These are phyloP conservation scores for Bacidia rubella DNA, from an alignment of 495 filamentous ascomycete species.

Conservation along the genomic window DNA sequence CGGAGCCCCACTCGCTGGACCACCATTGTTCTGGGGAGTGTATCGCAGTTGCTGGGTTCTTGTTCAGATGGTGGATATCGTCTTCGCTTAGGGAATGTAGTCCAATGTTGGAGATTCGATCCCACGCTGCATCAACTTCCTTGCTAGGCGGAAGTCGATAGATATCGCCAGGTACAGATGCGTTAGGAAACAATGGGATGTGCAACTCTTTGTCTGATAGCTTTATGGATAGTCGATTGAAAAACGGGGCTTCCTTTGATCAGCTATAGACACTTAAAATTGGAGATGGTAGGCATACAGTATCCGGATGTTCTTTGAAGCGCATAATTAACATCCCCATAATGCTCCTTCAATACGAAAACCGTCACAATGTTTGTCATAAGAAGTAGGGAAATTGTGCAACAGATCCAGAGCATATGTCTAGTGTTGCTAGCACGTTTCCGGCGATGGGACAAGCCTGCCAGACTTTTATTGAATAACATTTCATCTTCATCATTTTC, in stretches of 20 bases:
- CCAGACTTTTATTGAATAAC: background rate
- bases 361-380: background rate
- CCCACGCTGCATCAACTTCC: slow-evolving; percentile 30
- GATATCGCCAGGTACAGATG: background rate
- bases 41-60: background rate
- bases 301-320: background rate
- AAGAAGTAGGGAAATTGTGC: background rate
- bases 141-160: slow-evolving; percentile 24
- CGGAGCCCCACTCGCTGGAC: background rate
- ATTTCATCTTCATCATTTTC: background rate
- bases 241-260: background rate
- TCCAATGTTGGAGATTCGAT: background rate
- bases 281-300: background rate
- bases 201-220: background rate
- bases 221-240: background rate
- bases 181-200: background rate
- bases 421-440: background rate
- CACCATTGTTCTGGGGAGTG: background rate
- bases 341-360: background rate
- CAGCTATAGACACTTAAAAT: background rate
- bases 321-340: background rate
- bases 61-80: background rate
- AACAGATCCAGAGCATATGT: background rate
- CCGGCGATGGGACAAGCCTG: background rate
- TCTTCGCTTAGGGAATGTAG: background rate